phyloP scores from a whole-genome alignment of 169 alveolate genomes.

The Plasmodium vivax region DNA sequence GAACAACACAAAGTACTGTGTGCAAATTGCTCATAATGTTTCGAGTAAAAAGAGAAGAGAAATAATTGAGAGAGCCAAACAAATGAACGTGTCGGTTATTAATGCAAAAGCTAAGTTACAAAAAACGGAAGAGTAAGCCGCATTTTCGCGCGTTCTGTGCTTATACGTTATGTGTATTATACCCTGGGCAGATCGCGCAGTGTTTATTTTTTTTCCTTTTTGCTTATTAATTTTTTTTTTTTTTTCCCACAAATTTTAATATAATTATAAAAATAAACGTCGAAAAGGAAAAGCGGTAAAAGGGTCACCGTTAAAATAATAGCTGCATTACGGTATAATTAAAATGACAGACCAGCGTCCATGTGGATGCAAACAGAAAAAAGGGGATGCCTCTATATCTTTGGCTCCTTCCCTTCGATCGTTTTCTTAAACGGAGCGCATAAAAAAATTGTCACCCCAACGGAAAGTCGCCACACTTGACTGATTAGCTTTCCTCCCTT shows the following conservation, averaged over 20 bases:
- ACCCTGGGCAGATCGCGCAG: background rate
- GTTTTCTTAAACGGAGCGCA: background rate
- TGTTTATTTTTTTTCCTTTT: background rate
- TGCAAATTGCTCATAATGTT: constrained; percentile 94
- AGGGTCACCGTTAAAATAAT: background rate
- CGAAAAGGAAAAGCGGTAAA: constrained; percentile 14
- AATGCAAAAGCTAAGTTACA: constrained; percentile 90
- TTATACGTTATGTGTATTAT: background rate
- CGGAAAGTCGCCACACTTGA: background rate
- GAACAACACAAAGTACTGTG: constrained; percentile 96
- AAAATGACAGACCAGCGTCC: background rate
- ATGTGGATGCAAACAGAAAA: background rate
- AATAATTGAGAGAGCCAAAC: constrained; percentile 95
- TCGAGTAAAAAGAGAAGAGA: constrained; percentile 93
- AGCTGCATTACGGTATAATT: background rate
- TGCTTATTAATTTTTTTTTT: constrained; percentile 26
- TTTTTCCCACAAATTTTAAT: background rate
- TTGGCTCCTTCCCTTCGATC: background rate
- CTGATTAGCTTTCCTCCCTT: background rate
- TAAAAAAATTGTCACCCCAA: background rate
- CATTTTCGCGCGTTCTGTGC: background rate
- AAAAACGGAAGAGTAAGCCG: constrained; percentile 80
- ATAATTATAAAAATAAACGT: background rate
- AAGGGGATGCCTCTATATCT: background rate
- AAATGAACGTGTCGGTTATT: constrained; percentile 93